Evolutionary conservation across 768 basidiomycete species (phyloP), one percentile per base, ranked within the genome.

Genomic region (Leccinum disarticulatum): DNA sequence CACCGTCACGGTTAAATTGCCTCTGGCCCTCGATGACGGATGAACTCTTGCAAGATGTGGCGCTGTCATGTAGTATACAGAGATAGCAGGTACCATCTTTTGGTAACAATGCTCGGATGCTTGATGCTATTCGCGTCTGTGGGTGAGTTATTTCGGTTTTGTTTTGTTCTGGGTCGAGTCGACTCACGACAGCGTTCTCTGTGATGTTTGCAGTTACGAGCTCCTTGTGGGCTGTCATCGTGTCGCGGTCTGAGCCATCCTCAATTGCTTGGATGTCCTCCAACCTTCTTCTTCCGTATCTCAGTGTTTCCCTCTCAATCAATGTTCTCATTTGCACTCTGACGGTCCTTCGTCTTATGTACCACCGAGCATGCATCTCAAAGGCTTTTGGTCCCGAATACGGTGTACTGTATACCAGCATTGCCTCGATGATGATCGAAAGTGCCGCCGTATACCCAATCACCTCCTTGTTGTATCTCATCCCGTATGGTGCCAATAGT

Each of bases 381-480:
- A 67, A 27, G 33, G 66, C 59, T 35, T 69, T 74, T 19, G 72
- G 73, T 15, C 56, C 61, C 1, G 66, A 19, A 7, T 68, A 75
- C 17, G 66, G 70, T 22, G 48, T 35, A 8, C 61, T 72, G 11
- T 77, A 77, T 9, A 52, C 70, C 17, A 68, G 68, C 58, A 68
- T 76, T 33, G 70, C 73, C n/a, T 54, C 73, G 11, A 72, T 76
- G 68, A 59, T 76, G 6, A 52, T 77, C n/a, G 74, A 76, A 61
- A 74, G 74, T 6, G 73, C 74, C 14, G 61, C 73, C 4, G 63
- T 77, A 15, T 76, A 77, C 51, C 30, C 74, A 11, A 62, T 66
- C 49, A 66, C 63, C 31, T 76, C 74, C 0, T 46, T 76, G 48
- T 36, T 75, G 0, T 77, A 76, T 51, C 67, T 76, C 38, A 46